Base-by-base conservation (phyloP, 352 stramenopile genomes). In the Elongisporangium senticosum region DNA sequence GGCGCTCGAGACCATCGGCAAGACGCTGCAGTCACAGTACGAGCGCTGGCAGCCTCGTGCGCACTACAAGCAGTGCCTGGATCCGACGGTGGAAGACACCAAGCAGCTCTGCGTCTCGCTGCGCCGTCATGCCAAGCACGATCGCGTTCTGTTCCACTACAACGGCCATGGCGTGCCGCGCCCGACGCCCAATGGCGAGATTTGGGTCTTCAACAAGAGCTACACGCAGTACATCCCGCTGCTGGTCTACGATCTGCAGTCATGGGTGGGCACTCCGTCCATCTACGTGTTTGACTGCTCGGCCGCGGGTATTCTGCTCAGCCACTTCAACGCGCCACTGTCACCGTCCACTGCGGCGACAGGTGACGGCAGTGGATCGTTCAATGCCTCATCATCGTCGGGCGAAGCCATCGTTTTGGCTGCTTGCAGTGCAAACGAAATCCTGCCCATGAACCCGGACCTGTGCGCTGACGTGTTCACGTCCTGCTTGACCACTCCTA, bases 161-260 rank as follows among this genome's bases (percentile, higher is more conserved):
- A 99, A 99, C 76, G 98, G 98, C 54, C 98, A 99, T 72, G 98
- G 98, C 47, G 97, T 99, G 19, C 98, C 97, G 26, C 72, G 93
- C n/a, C 96, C 92, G 20, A 99, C 97, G 8, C 74, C 81, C 11
- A 98, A 98, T 72, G 97, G 97, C 40, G 97, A 99, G 68, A 94
- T 99, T 55, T 99, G 97, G 97, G 92, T 99, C 20, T 99, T 99
- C 72, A 99, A 99, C 79, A 98, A 98, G 77, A 97, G 96, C 69
- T 98, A 99, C 72, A 99, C 97, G 33, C 96, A 99, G 78, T 99
- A 99, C 75, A 99, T 99, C 58, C 97, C 98, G 19, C 73, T 99
- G 24, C 83, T 96, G 22, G 89, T 99, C 11, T 97, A 96, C 51
- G 95, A 99, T 55, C 72, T 99, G 22, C 83, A 96, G 69, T 87